Base-by-base conservation (phyloP, 352 stramenopile genomes). In the Globisporangium nunn region DNA sequence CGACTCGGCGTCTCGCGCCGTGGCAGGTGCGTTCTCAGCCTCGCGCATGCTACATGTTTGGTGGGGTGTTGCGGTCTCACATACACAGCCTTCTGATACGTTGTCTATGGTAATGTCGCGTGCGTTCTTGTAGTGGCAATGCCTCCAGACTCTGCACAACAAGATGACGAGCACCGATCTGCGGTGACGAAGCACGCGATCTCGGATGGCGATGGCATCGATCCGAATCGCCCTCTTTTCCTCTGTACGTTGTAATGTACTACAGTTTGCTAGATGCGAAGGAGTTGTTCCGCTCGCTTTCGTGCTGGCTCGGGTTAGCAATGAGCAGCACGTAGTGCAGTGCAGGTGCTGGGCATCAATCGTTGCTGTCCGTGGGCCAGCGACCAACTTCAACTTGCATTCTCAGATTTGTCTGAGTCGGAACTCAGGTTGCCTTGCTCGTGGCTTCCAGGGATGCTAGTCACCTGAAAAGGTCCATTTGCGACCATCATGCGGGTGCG, bases 161-260 rank as follows among this genome's bases (percentile, higher is more conserved):
- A 85, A 81, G 45, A 72, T 90, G 52, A 59, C 58, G 39, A 75
- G 59, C 28, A 62, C 57, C 11, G 78, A 90, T 54, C 67, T 90
- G 45, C 74, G 78, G 49, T 90, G 46, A 64, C 10, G 37, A 43
- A 12, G 17, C 11, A 37, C 6, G 6, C 33, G 33, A 41, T 41
- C 33, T 37, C 33, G 10, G 33, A 37, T 8, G 10, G 35, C 35
- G 35, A 41, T 11, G 35, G 14, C 35, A 11, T 8, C 33, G 1
- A 5, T 5, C 5, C 33, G 33, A 37, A 8, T 37, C 33, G 6
- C 35, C 2, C 35, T 40, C 35, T 41, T 11, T 41, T 41, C 8
- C 0, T 41, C 7, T 41, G 33, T 8, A 37, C 33, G 33, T 37
- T 37, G 33, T 37, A 37, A 37, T 37, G 33, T 37, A 37, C 33